Percentiles rank a stretch among this genome's conserved stretches.
Evolutionary conservation across 1,284 basidiomycete species (phyloP).

Genomic region (Microbotryum intermedium): DNA sequence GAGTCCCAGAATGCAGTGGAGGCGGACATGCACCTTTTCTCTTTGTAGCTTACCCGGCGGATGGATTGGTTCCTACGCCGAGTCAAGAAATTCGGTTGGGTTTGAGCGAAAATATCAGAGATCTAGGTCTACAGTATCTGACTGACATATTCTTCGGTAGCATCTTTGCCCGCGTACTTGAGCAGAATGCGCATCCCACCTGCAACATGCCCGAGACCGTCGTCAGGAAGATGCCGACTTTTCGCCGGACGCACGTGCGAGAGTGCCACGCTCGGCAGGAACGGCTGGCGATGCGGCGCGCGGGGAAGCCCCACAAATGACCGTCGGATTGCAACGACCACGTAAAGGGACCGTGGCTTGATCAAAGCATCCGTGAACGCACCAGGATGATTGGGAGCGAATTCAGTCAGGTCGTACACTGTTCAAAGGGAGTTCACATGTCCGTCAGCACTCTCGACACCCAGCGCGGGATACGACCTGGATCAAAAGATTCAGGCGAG

Average conservation of each 20-base stretch:
- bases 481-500: neutral
- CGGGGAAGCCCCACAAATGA: neutral
- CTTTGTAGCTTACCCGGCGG: constrained; percentile 1
- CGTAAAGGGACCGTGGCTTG: constrained; percentile 51
- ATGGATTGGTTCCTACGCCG: constrained; percentile 9
- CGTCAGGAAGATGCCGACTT: neutral
- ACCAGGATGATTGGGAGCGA: neutral
- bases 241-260: constrained; percentile 11
- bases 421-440: neutral
- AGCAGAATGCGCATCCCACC: constrained; percentile 28
- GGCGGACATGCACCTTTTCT: too few species aligned
- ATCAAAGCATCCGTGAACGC: constrained; percentile 50
- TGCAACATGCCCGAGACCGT: neutral
- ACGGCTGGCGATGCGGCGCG: neutral
- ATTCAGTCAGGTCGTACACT: constrained; percentile 4
- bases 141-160: constrained; percentile 25
- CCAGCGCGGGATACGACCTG: neutral
- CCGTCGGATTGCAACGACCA: neutral
- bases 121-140: neutral
- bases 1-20: too few species aligned
- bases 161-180: constrained; percentile 31
- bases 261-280: too few species aligned
- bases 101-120: neutral
- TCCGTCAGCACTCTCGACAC: neutral
- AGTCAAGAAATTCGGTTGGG: neutral